Evolutionary conservation across 805 yeast genomes (phyloP), one percentile per base, ranked within the genome.

Genomic region (Wickerhamiella qilinensis): DNA sequence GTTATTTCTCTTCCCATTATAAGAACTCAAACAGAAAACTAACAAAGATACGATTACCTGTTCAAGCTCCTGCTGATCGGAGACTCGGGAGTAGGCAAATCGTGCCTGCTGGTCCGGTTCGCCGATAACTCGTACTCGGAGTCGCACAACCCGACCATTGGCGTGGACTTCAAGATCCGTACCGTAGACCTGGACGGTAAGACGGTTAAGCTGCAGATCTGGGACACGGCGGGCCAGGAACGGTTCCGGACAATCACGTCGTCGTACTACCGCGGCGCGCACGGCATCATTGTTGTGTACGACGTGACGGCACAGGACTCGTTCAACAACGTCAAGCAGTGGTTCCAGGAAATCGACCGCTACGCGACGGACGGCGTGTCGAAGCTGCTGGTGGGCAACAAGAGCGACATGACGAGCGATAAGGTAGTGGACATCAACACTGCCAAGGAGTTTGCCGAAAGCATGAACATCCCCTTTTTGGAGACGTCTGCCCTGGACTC

Each of bases 151-250:
- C 85, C 97, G 43, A 91, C 98, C 35, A 91, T 91, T 53, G 98
- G 98, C 39, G 91, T 91, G 53, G 98, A 91, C 60, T 91, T 91
- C 71, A 91, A 91, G 66, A 88, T 91, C 58, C 79, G 95, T 63
- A 86, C 95, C 21, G 82, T 86, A 49, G 96, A 88, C 51, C 71
- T 86, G 47, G 88, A 88, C 46, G 95, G 94, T 38, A 81, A 82
- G 62, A 79, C 79, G 47, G 81, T 91, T 61, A 91, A 91, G 64
- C 71, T 88, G 56, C 98, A 91, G 60, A 81, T 88, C 33, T 88
- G 98, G 98, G 98, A 88, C 59, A 88, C 98, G 42, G 98, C 98
- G 16, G 98, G 98, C 37, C 98, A 88, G 67, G 98, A 88, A 63
- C 70, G 97, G 51, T 88, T 88, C 67, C 77, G 95, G 69, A 91